phyloP scores from a whole-genome alignment of 2,329 filamentous ascomycete genomes.

The Ascochyta koolunga region DNA sequence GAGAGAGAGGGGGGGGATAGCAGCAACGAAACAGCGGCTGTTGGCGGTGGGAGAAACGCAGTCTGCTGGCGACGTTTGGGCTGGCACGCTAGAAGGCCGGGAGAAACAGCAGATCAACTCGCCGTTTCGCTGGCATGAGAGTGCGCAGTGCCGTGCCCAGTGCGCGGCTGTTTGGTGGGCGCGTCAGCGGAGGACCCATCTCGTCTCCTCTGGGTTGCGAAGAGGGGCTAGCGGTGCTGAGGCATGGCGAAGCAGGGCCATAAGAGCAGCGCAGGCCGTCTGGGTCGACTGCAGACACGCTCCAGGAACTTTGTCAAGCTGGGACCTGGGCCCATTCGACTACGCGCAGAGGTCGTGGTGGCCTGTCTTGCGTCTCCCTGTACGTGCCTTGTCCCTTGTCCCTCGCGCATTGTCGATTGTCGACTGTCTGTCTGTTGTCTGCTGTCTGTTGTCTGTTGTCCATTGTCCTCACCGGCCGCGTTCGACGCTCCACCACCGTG shows the following conservation, averaged over 20 bases:
- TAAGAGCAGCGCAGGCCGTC: too few relatives aligned
- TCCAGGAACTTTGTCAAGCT: too few relatives aligned
- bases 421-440: too few relatives aligned
- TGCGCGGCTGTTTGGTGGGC: conserved; percentile 10
- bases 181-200: not conserved
- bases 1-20: not conserved
- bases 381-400: too few relatives aligned
- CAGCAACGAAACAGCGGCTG: not conserved
- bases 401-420: conserved; percentile 2
- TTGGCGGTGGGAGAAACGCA: not conserved
- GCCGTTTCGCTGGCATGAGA: conserved; percentile 10
- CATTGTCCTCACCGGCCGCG: not conserved
- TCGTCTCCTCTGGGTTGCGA: not conserved
- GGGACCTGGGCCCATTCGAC: too few relatives aligned
- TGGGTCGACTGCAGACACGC: too few relatives aligned
- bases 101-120: conserved; percentile 3
- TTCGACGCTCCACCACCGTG: conserved; percentile 5
- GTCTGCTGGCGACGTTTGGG: not conserved
- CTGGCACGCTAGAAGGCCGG: conserved; percentile 1
- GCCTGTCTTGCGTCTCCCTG: too few relatives aligned
- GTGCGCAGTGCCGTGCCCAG: not conserved
- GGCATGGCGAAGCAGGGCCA: too few relatives aligned
- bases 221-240: too few relatives aligned
- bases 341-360: too few relatives aligned
- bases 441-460: too few relatives aligned